Conservation (phyloP, 495 filamentous ascomycete species). For the Hypoxylon trugodes region DNA sequence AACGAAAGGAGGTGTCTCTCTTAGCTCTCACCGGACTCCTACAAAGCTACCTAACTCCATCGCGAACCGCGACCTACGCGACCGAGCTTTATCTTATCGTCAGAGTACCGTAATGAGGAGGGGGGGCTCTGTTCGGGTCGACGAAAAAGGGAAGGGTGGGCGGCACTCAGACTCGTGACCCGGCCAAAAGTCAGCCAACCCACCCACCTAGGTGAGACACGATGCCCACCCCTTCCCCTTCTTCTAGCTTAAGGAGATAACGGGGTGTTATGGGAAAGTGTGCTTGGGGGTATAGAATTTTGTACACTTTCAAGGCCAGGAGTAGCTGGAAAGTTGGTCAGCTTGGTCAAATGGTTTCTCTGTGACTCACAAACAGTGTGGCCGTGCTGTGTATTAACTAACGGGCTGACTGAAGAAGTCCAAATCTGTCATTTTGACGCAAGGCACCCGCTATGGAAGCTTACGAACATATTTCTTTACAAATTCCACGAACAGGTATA, state of each 20-base stretch:
- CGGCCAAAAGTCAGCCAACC: slow-evolving; percentile 44
- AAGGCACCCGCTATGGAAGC: slow-evolving; percentile 39
- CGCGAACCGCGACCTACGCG: slow-evolving; percentile 29
- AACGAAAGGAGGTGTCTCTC: slow-evolving; percentile 34
- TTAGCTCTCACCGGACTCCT: slow-evolving; percentile 36
- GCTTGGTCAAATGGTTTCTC: slow-evolving; percentile 25
- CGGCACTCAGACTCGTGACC: slow-evolving; percentile 45
- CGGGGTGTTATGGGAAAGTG: slow-evolving; percentile 37
- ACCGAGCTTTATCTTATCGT: slow-evolving; percentile 46
- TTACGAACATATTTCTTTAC: neutral
- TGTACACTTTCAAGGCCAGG: slow-evolving; percentile 21
- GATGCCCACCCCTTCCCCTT: slow-evolving; percentile 42
- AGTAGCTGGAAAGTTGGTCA: slow-evolving; percentile 23
- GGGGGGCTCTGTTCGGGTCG: slow-evolving; percentile 34
- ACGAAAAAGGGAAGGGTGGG: slow-evolving; percentile 41
- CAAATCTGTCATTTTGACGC: slow-evolving; percentile 31
- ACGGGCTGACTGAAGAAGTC: slow-evolving; percentile 21
- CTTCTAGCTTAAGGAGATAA: slow-evolving; percentile 26
- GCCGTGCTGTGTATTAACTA: slow-evolving; percentile 21
- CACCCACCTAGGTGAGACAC: slow-evolving; percentile 47
- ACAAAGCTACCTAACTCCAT: slow-evolving; percentile 34
- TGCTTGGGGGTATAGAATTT: slow-evolving; percentile 30
- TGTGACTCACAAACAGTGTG: slow-evolving; percentile 40
- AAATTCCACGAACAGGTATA: too few relatives aligned
- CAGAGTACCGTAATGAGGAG: slow-evolving; percentile 26